Evolutionary conservation across 331 rosid species (phyloP).

Genomic region (Arachis monticola): DNA sequence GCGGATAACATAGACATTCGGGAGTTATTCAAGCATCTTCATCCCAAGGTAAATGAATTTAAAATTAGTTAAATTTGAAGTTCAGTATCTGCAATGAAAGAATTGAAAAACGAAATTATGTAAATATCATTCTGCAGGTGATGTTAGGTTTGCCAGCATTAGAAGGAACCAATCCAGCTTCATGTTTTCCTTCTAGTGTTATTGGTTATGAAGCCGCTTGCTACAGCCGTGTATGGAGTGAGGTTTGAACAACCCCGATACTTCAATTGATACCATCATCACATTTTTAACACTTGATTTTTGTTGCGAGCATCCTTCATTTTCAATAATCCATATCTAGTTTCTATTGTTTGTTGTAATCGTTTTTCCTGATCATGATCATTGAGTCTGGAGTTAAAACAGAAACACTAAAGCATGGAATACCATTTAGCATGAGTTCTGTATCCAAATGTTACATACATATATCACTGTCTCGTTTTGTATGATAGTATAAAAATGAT

Average conservation of each 20-base stretch:
- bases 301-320: conserved; percentile 17
- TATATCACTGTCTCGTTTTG: no score
- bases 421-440: not conserved
- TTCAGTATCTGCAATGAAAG: conserved; percentile 32
- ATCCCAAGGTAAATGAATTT: conserved; percentile 68
- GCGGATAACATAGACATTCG: conserved; percentile 79
- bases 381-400: conserved; percentile 21
- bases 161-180: conserved; percentile 89
- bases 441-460: not conserved
- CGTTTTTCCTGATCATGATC: not conserved
- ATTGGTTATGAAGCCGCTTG: conserved; percentile 91
- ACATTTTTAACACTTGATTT: conserved; percentile 16
- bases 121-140: conserved; percentile 54
- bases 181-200: conserved; percentile 77
- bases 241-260: conserved; percentile 58
- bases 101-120: conserved; percentile 2
- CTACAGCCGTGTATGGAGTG: conserved; percentile 95
- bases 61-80: conserved; percentile 30
- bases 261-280: not conserved
- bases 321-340: conserved; percentile 16
- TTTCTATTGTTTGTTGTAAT: conserved; percentile 20
- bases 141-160: conserved; percentile 88
- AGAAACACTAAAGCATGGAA: not conserved
- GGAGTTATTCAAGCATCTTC: conserved; percentile 93
- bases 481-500: not conserved